A percentile compares a stretch with the other conserved stretches of the same genome.
Evolutionary conservation across 768 basidiomycete species (phyloP).

Genomic region (Artomyces pyxidatus): DNA sequence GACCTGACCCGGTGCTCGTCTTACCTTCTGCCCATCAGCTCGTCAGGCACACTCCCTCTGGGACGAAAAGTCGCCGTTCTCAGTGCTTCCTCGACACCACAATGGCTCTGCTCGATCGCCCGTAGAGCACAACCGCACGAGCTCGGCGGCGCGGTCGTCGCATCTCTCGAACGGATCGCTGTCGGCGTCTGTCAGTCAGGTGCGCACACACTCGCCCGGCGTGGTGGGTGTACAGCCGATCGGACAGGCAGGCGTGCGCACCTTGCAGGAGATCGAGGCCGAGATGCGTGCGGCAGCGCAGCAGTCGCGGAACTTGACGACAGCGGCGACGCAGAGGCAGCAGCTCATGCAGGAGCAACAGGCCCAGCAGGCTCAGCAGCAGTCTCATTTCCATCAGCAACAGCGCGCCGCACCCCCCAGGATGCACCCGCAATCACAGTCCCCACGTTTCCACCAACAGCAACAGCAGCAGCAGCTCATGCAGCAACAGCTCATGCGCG

Average conservation of each 20-base stretch:
- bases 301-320: slow-evolving; percentile 26
- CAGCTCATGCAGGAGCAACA: slow-evolving; percentile 30
- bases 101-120: slow-evolving; percentile 7
- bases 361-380: slow-evolving; percentile 8
- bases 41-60: slow-evolving; percentile 67
- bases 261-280: slow-evolving; percentile 75
- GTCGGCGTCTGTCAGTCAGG: slow-evolving; percentile 14
- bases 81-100: slow-evolving; percentile 42
- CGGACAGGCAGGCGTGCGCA: slow-evolving; percentile 25
- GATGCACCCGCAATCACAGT: slow-evolving; percentile 66
- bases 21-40: slow-evolving; percentile 32
- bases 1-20: slow-evolving; percentile 17
- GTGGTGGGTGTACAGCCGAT: slow-evolving; percentile 24
- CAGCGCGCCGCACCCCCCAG: slow-evolving; percentile 71
- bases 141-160: slow-evolving; percentile 16
- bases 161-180: slow-evolving; percentile 8
- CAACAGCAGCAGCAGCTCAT: slow-evolving; percentile 49
- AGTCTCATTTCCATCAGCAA: slow-evolving; percentile 70
- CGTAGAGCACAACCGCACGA: slow-evolving; percentile 20
- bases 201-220: slow-evolving; percentile 6
- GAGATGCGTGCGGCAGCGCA: slow-evolving; percentile 62
- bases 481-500: slow-evolving; percentile 24
- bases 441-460: slow-evolving; percentile 54
- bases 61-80: slow-evolving; percentile 75
- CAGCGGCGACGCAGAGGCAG: slow-evolving; percentile 30